Evolutionary conservation across 2,329 filamentous ascomycete genomes (phyloP).

Genomic region (Neofusicoccum umdonicola): DNA sequence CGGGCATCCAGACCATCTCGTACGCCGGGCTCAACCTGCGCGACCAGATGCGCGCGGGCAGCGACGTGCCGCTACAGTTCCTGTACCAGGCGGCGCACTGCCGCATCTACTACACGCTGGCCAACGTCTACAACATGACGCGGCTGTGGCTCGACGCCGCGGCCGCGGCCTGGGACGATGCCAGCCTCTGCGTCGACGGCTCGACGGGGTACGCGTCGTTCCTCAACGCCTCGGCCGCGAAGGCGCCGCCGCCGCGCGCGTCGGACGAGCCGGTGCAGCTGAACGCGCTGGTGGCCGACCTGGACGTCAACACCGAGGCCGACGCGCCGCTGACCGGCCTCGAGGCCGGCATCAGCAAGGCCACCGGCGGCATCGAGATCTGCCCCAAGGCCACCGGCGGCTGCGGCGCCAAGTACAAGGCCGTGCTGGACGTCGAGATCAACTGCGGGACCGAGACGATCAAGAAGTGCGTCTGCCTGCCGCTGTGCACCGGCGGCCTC

Average conservation of each 20-base stretch:
- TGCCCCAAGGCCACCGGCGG: background rate
- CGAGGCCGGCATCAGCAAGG: background rate
- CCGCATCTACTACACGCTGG: slow-evolving; percentile 37
- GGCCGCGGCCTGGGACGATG: slow-evolving; percentile 32
- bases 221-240: background rate
- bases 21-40: slow-evolving; percentile 35
- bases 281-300: background rate
- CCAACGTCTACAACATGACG: slow-evolving; percentile 37
- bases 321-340: background rate
- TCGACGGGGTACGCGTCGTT: slow-evolving; percentile 27
- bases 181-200: slow-evolving; percentile 31
- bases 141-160: slow-evolving; percentile 36
- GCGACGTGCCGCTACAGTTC: slow-evolving; percentile 36
- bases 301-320: background rate
- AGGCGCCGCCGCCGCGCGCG: background rate
- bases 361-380: background rate
- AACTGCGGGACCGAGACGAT: background rate
- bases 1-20: slow-evolving; percentile 19
- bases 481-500: background rate
- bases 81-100: slow-evolving; percentile 40
- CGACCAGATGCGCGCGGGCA: slow-evolving; percentile 36
- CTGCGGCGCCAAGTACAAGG: background rate
- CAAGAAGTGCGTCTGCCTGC: background rate
- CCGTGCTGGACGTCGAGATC: background rate
- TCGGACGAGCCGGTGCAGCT: background rate